Evolutionary conservation across 23 red algal species (phyloP).

Genomic region (Gracilaria domingensis): DNA sequence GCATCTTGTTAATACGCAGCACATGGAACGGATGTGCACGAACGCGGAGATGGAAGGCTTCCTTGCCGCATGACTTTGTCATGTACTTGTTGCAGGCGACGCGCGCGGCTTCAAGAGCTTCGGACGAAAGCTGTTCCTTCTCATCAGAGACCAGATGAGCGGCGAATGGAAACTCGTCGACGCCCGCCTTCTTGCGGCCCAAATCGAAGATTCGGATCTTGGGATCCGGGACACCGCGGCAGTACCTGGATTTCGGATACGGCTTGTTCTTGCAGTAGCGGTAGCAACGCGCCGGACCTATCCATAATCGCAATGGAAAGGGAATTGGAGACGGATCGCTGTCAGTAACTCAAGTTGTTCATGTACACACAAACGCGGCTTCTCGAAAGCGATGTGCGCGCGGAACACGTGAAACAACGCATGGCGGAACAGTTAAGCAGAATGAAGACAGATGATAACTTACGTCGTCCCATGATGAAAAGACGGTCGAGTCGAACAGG

Average conservation of each 20-base stretch:
- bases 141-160: conserved; percentile 97
- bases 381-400: background rate
- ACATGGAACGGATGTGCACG: conserved; percentile 99
- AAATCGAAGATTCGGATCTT: conserved; percentile 99
- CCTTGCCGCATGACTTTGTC: conserved; percentile 89
- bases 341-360: background rate
- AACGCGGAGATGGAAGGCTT: conserved; percentile 97
- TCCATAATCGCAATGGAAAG: background rate
- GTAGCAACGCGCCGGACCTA: conserved; percentile 94
- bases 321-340: background rate
- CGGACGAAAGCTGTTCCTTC: conserved; percentile 96
- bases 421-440: background rate
- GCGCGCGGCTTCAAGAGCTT: conserved; percentile 96
- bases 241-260: conserved; percentile 99
- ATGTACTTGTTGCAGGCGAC: conserved; percentile 99
- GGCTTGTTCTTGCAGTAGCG: conserved; percentile 99
- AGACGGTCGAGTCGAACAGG: background rate
- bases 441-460: background rate
- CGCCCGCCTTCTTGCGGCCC: conserved; percentile 90
- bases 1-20: conserved; percentile 99
- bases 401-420: background rate
- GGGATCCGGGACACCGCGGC: conserved; percentile 98
- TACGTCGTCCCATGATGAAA: conserved; percentile 49
- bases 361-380: background rate
- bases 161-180: conserved; percentile 94